Evolutionary conservation across 2,329 filamentous ascomycete species (phyloP), one percentile per base, ranked within the genome.

Genomic region (Tolypocladium ophioglossoides): DNA sequence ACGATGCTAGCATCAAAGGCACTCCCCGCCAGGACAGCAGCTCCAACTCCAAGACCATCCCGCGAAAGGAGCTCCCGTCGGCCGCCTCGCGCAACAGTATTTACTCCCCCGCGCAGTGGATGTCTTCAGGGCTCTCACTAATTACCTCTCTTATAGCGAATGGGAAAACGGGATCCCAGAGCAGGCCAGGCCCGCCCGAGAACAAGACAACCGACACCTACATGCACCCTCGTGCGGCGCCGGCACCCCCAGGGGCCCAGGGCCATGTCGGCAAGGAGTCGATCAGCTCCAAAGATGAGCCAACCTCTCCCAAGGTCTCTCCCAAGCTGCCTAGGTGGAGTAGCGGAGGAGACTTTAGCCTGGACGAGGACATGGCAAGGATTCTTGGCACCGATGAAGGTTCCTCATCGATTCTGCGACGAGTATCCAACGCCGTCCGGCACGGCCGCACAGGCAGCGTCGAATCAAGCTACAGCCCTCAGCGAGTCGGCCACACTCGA

Each of bases 321-420:
- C 84, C 86, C 11, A 84, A 84, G 62, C 74, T 89, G 58, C 82
- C 86, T 59, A 79, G 85, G 63, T 89, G 82, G 82, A 95, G 87
- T 69, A 79, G 82, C 46, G 89, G 89, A 52, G 89, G 85, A 53
- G 91, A 95, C 60, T 94, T 96, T 65, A 94, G 87, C 56, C 84
- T 96, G 85, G 92, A 97, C 60, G 91, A 96, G 69, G 94, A 97
- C 66, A 90, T 96, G 83, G 87, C 89, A 53, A 86, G 91, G 55
- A 92, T 96, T 55, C 77, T 96, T 56, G 87, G 84, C 41, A 85
- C 83, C 22, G 89, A 92, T 56, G 88, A 91, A 66, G 77, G 79
- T 46, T 86, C 84, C 35, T 85, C 89, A 30, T 92, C 89, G 1
- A 87, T 96, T 57, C 75, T 97, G 58, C 87, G 89, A 55, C 84